Base-by-base conservation (phyloP, 768 basidiomycete species). In the Trametes cinnabarina region DNA sequence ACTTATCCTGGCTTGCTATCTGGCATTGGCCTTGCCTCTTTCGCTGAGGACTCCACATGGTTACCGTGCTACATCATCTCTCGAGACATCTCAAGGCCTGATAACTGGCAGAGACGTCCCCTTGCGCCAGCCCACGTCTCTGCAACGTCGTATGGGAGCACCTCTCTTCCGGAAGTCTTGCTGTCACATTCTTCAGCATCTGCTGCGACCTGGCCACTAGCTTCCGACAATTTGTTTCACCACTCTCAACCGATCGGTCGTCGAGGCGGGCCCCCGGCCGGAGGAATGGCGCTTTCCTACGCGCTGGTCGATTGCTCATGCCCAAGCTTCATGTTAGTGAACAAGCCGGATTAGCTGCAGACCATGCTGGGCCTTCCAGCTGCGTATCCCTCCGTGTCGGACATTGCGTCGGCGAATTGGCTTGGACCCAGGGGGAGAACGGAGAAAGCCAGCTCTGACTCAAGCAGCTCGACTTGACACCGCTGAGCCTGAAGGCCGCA, bases 81-180 rank as follows among this genome's bases (percentile, higher is more conserved):
- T 3, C 22, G 15, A 8, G 26, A 39, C 2, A 19, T 57, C 15
- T 49, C 56, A 4, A 20, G 26, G 11, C 5, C 30, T 19, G n/a
- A n/a, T 17, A 26, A 14, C 43, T 57, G 9, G 23, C 9, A 17
- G 43, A 50, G 7, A 51, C 48, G 9, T 8, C 56, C 1, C 35
- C 51, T 25, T 7, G 7, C 5, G 20, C 55, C 1, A 22, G 50
- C 26, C 14, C 51, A 1, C 35, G 19, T 4, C 8, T 57, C 1
- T 44, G 40, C 26, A 40, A 57, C 11, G 49, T 57, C 2, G 22
- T 57, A 1, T 57, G 56, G 56, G 41, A 28, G 14, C 56, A 57
- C 14, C n/a, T 15, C 3, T 14, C 34, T 1, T 51, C 56, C 6
- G 34, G 32, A 9, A 11, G 11, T 3, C 17, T 51, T 2, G 41